Conservation (phyloP, 192 early-diverging fungal genomes). For the Coemansia sp. region DNA sequence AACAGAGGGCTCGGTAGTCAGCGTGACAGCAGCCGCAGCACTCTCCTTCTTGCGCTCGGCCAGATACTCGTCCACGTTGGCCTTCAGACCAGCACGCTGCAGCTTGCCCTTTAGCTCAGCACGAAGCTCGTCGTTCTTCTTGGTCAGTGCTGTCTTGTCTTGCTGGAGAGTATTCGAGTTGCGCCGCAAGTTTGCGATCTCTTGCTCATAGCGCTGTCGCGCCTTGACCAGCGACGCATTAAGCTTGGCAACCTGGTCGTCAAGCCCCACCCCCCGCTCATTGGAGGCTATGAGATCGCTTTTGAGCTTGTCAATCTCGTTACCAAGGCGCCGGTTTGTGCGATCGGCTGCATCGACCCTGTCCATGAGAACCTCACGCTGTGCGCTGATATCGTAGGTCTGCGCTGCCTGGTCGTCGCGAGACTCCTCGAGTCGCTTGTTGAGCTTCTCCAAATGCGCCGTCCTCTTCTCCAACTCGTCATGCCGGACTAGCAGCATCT, state of each 20-base stretch:
- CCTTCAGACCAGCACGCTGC: slow-evolving; percentile 50
- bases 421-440: slow-evolving; percentile 32
- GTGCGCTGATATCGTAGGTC: slow-evolving; percentile 35
- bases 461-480: slow-evolving; percentile 32
- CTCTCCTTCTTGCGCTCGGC: slow-evolving; percentile 22
- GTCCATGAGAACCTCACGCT: slow-evolving; percentile 20
- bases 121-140: slow-evolving; percentile 61
- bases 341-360: slow-evolving; percentile 24
- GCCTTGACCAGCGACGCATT: slow-evolving; percentile 41
- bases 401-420: slow-evolving; percentile 34
- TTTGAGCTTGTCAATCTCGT: slow-evolving; percentile 59
- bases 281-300: slow-evolving; percentile 54
- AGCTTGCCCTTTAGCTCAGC: slow-evolving; percentile 54
- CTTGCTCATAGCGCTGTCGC: slow-evolving; percentile 64
- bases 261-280: slow-evolving; percentile 62
- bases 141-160: slow-evolving; percentile 58
- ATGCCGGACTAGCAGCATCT: slow-evolving; percentile 6
- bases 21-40: not conserved
- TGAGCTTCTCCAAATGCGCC: slow-evolving; percentile 24
- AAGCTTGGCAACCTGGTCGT: slow-evolving; percentile 35
- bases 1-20: not conserved
- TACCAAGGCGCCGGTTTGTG: slow-evolving; percentile 21
- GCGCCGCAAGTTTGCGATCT: slow-evolving; percentile 58
- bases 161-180: slow-evolving; percentile 57
- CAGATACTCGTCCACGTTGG: slow-evolving; percentile 51